A percentile compares a stretch with the other conserved stretches of the same genome.
Conservation (phyloP, 176 grass and related monocot genomes). For the Zizania latifolia region DNA sequence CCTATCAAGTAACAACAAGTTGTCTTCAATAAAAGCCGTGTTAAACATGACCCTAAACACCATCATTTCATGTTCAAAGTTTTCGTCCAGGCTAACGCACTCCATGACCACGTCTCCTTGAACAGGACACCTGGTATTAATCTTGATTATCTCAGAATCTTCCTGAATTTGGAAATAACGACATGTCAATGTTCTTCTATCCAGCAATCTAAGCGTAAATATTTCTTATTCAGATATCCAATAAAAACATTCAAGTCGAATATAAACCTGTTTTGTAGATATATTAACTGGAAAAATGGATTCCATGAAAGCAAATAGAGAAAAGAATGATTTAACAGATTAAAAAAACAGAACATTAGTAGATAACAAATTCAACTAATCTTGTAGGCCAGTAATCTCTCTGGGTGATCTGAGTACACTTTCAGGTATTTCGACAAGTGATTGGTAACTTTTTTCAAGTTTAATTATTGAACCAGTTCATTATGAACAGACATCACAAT, state of each 20-base stretch:
- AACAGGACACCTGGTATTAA: constrained; percentile 36
- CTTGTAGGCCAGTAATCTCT: background rate
- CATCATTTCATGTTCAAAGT: constrained; percentile 67
- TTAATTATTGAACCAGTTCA: background rate
- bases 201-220: constrained; percentile 13
- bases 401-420: background rate
- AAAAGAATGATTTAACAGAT: background rate
- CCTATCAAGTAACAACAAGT: constrained; percentile 57
- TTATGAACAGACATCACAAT: constrained; percentile 11
- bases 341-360: background rate
- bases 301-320: background rate
- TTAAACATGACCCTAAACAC: constrained; percentile 93
- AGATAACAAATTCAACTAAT: background rate
- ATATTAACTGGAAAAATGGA: background rate
- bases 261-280: background rate
- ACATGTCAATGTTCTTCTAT: background rate
- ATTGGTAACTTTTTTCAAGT: background rate
- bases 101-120: constrained; percentile 79
- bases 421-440: background rate
- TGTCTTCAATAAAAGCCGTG: constrained; percentile 74
- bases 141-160: constrained; percentile 54
- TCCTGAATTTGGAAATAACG: constrained; percentile 43
- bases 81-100: constrained; percentile 68
- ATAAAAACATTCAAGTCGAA: background rate
- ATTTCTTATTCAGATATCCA: background rate